Percentiles rank a stretch among this genome's conserved stretches.
These are phyloP conservation scores for Russula foetens DNA, from an alignment of 768 basidiomycete genomes.

Conservation along the genomic window DNA sequence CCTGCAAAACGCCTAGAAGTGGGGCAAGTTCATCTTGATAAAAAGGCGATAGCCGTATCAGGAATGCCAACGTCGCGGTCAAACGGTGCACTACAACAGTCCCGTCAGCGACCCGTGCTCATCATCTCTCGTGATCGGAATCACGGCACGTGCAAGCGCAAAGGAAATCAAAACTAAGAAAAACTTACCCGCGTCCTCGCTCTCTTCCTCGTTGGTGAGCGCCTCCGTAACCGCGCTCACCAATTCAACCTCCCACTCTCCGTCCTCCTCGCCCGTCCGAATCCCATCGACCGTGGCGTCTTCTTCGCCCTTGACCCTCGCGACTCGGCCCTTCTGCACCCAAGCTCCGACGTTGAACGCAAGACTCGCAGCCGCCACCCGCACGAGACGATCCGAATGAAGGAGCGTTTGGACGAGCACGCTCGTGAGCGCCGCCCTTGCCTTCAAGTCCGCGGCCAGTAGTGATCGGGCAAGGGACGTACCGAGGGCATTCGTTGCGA, in stretches of 20 bases:
- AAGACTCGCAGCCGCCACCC: conserved; percentile 75
- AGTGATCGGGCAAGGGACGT: conserved; percentile 33
- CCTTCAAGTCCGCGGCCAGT: conserved; percentile 30
- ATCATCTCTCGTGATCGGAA: neutral
- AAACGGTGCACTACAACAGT: conserved; percentile 65
- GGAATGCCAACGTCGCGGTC: conserved; percentile 65
- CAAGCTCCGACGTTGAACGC: conserved; percentile 67
- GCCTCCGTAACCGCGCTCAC: conserved; percentile 79
- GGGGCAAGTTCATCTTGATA: conserved; percentile 44
- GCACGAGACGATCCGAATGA: conserved; percentile 56
- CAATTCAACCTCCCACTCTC: conserved; percentile 83
- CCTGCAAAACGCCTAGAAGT: conserved; percentile 66
- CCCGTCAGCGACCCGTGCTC: neutral
- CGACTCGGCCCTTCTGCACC: conserved; percentile 55
- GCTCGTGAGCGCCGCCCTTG: conserved; percentile 36
- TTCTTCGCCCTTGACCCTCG: conserved; percentile 28
- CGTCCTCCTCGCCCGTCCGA: conserved; percentile 45
- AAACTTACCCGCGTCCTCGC: conserved; percentile 72
- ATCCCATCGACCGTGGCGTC: conserved; percentile 23
- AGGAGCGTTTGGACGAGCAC: conserved; percentile 62
- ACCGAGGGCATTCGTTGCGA: conserved; percentile 62
- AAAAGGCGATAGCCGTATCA: conserved; percentile 68
- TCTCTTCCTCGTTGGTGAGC: conserved; percentile 56
- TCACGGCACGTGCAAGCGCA: neutral
- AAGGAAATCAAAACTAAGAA: conserved; percentile 24